A percentile compares a stretch with the other conserved stretches of the same genome.
These are phyloP conservation scores for Alternaria infectoria DNA, from an alignment of 2,329 filamentous ascomycete genomes.

Conservation along the genomic window DNA sequence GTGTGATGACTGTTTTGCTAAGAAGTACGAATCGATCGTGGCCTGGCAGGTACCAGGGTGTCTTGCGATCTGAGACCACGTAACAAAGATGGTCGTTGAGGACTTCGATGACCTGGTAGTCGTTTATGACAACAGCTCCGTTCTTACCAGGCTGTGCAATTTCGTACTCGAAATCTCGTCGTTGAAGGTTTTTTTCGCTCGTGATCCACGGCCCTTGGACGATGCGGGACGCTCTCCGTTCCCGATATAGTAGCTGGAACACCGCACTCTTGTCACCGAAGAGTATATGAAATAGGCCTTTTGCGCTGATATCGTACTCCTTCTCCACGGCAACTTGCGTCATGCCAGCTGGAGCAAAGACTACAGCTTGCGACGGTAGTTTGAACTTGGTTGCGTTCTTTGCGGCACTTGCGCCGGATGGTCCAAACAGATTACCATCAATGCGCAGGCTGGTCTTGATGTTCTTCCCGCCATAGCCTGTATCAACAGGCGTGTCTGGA, in stretches of 20 bases:
- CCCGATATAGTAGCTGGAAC: slow-evolving; percentile 88
- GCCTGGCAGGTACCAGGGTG: slow-evolving; percentile 85
- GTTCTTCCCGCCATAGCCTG: slow-evolving; percentile 55
- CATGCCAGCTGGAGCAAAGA: slow-evolving; percentile 85
- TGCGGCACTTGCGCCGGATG: slow-evolving; percentile 45
- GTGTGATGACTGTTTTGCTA: slow-evolving; percentile 92
- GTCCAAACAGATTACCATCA: slow-evolving; percentile 65
- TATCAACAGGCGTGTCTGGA: slow-evolving; percentile 65
- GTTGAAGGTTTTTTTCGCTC: slow-evolving; percentile 72
- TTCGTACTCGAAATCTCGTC: slow-evolving; percentile 80
- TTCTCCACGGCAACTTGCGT: slow-evolving; percentile 76
- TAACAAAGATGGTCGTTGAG: slow-evolving; percentile 67
- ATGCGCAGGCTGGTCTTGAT: slow-evolving; percentile 65
- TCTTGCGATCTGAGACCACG: slow-evolving; percentile 68
- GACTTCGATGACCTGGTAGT: slow-evolving; percentile 84
- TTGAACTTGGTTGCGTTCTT: slow-evolving; percentile 74
- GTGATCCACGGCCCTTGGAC: slow-evolving; percentile 85
- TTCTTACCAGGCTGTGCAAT: slow-evolving; percentile 60
- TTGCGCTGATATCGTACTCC: slow-evolving; percentile 88
- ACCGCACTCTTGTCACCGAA: slow-evolving; percentile 96
- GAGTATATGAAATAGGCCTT: slow-evolving; percentile 92
- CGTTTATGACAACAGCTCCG: slow-evolving; percentile 64
- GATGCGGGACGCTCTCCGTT: slow-evolving; percentile 61
- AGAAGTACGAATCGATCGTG: slow-evolving; percentile 79
- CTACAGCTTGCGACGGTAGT: slow-evolving; percentile 78